Evolutionary conservation across 352 stramenopile genomes (phyloP).

Genomic region (Aphanomyces euteiches): DNA sequence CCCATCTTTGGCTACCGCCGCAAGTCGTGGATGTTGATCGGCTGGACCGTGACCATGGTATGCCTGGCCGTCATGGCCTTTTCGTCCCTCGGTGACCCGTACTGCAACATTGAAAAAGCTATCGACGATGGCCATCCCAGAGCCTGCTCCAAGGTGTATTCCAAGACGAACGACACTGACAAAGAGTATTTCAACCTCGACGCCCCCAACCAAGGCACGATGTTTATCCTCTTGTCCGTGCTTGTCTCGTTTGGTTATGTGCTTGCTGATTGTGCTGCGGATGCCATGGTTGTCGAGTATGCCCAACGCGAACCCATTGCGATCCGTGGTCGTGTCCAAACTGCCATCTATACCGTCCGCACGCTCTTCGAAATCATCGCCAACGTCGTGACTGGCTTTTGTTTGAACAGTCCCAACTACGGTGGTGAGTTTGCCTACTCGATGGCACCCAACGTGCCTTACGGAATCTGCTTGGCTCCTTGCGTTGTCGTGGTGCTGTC

Average conservation of each 20-base stretch:
- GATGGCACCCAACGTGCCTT: conserved; percentile 33
- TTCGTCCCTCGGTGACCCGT: conserved; percentile 11
- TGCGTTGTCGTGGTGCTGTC: conserved; percentile 33
- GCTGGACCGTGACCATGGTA: conserved; percentile 18
- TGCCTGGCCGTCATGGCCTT: conserved; percentile 22
- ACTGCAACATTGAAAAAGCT: conserved; percentile 10
- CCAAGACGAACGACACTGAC: background rate
- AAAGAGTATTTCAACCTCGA: conserved; percentile 34
- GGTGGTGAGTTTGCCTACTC: conserved; percentile 48
- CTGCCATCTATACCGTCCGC: conserved; percentile 52
- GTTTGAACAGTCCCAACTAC: conserved; percentile 47
- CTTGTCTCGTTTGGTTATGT: conserved; percentile 64
- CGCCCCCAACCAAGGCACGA: conserved; percentile 31
- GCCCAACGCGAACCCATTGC: conserved; percentile 30
- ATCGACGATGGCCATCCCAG: background rate
- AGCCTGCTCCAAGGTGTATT: background rate
- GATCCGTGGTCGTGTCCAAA: conserved; percentile 48
- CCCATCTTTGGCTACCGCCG: conserved; percentile 54
- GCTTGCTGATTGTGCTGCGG: conserved; percentile 50
- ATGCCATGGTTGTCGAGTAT: conserved; percentile 38
- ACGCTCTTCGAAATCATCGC: conserved; percentile 46
- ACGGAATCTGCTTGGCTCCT: conserved; percentile 35
- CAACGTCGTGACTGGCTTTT: conserved; percentile 37
- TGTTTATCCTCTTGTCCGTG: conserved; percentile 62
- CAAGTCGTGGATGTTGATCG: conserved; percentile 30